Evolutionary conservation across 1,284 basidiomycete species (phyloP).

Genomic region (Leccinum pachyderme): DNA sequence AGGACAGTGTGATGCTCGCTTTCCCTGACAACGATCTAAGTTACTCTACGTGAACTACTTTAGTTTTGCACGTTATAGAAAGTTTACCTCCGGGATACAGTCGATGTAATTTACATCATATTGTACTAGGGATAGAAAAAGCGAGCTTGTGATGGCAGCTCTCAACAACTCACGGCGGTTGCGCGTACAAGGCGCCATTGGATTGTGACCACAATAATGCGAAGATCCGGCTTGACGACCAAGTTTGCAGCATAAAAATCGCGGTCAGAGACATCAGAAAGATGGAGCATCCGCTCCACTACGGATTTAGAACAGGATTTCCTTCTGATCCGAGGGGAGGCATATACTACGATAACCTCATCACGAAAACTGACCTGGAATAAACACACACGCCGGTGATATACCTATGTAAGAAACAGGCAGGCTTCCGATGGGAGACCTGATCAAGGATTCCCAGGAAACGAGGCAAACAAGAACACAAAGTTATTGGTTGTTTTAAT

Average conservation of each 20-base stretch:
- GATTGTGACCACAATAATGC: constrained; percentile 24
- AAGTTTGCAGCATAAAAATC: neutral
- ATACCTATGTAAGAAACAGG: neutral
- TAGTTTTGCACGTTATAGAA: neutral
- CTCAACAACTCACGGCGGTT: constrained; percentile 40
- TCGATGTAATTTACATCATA: constrained; percentile 46
- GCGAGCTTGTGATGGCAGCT: constrained; percentile 45
- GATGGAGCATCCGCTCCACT: constrained; percentile 27
- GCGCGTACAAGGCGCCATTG: constrained; percentile 26
- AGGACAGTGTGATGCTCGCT: no score
- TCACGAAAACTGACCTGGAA: neutral
- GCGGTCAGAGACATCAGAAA: neutral
- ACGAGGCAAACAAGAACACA: no score
- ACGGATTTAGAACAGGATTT: constrained; percentile 36
- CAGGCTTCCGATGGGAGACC: neutral
- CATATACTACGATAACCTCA: neutral
- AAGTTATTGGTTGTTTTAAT: no score
- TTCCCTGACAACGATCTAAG: constrained; percentile 21
- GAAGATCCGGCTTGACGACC: neutral
- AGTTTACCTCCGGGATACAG: constrained; percentile 41
- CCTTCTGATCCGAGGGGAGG: constrained; percentile 3
- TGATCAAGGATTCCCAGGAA: no score
- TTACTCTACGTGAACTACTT: constrained; percentile 32
- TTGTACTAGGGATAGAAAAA: constrained; percentile 42
- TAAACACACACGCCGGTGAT: no score